These are phyloP conservation scores for Boletus sp. DNA, from an alignment of 1,284 basidiomycete species.

Conservation along the genomic window DNA sequence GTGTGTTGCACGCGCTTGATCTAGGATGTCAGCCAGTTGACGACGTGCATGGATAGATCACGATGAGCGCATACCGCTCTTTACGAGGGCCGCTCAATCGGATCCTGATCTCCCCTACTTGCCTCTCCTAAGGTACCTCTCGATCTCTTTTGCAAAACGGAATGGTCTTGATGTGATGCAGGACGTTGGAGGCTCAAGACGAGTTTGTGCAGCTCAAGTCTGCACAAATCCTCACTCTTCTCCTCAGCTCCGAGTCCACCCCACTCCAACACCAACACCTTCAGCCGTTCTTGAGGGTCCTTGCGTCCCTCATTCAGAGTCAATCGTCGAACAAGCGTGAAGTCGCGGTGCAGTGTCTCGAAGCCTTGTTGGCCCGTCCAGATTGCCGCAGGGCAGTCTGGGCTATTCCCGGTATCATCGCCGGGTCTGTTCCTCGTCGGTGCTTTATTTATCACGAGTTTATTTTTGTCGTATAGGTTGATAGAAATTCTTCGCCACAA, in stretches of 20 bases:
- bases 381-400: constrained; percentile 78
- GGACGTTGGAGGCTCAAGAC: constrained; percentile 85
- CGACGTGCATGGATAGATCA: constrained; percentile 55
- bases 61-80: constrained; percentile 78
- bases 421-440: constrained; percentile 50
- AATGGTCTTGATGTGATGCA: constrained; percentile 37
- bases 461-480: constrained; percentile 49
- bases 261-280: constrained; percentile 61
- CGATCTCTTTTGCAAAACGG: neutral
- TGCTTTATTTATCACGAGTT: neutral
- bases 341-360: constrained; percentile 88
- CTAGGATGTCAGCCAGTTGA: neutral
- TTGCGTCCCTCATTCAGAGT: constrained; percentile 69
- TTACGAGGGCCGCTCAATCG: constrained; percentile 58
- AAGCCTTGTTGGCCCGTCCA: constrained; percentile 81
- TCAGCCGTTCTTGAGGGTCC: constrained; percentile 66
- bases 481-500: constrained; percentile 79
- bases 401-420: constrained; percentile 66
- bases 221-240: constrained; percentile 85
- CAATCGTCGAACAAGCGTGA: constrained; percentile 76
- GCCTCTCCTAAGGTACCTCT: constrained; percentile 74
- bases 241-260: constrained; percentile 69
- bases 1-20: constrained; percentile 44
- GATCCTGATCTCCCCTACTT: constrained; percentile 85
- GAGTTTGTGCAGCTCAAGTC: constrained; percentile 93